phyloP scores from a whole-genome alignment of 495 filamentous ascomycete genomes.

The Daldinia childiae region DNA sequence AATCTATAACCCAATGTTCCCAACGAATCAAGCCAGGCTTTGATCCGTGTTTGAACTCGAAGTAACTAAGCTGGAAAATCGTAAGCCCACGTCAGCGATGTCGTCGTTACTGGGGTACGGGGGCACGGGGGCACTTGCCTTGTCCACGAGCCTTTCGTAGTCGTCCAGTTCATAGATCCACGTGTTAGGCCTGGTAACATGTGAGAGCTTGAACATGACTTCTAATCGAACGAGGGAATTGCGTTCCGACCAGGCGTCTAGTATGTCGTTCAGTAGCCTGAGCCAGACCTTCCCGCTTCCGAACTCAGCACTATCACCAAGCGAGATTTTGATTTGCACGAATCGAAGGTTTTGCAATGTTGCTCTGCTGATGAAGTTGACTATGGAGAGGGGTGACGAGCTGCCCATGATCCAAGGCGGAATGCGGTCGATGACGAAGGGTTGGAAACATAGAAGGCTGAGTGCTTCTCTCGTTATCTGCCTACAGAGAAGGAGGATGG shows the following conservation, averaged over 20 bases:
- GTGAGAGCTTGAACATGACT: conserved; percentile 45
- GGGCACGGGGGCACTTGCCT: conserved; percentile 11
- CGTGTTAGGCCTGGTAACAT: conserved; percentile 28
- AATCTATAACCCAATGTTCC: conserved; percentile 47
- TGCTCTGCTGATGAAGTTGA: conserved; percentile 41
- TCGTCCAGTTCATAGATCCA: conserved; percentile 42
- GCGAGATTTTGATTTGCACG: conserved; percentile 47
- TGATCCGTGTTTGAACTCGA: conserved; percentile 40
- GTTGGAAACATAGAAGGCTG: conserved; percentile 33
- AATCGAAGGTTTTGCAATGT: conserved; percentile 47
- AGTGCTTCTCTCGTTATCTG: conserved; percentile 49
- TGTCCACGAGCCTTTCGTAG: conserved; percentile 35
- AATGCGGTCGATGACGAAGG: conserved; percentile 49
- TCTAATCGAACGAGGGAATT: conserved; percentile 46
- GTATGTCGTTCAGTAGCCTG: conserved; percentile 33
- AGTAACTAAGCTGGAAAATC: conserved; percentile 32
- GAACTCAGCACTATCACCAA: conserved; percentile 41
- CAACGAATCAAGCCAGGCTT: conserved; percentile 41
- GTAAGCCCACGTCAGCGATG: conserved; percentile 3
- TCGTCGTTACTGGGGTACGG: background rate
- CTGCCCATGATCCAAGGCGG: conserved; percentile 50
- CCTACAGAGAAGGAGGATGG: conserved; percentile 51
- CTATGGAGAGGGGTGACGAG: conserved; percentile 38
- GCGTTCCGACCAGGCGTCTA: conserved; percentile 38
- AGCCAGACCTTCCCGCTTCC: conserved; percentile 48